Percentiles rank a stretch among this genome's conserved stretches.
Evolutionary conservation across 768 basidiomycete genomes (phyloP).

Genomic region (Phylloporus scabripes): DNA sequence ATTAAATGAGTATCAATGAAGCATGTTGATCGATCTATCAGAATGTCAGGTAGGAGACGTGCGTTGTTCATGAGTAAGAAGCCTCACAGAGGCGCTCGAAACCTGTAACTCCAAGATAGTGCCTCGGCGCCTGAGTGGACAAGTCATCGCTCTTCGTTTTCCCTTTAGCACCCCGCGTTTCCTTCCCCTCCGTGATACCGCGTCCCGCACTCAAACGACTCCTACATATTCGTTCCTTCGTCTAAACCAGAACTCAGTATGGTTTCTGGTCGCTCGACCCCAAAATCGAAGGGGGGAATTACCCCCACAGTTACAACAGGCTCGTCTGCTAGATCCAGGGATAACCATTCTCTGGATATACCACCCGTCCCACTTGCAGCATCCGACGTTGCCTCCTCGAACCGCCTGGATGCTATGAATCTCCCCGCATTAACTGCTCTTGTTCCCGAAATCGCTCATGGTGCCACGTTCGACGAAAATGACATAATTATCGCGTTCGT

Average conservation of each 20-base stretch:
- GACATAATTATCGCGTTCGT: conserved; percentile 19
- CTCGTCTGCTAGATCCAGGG: background rate
- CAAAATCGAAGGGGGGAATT: background rate
- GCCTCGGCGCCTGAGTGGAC: background rate
- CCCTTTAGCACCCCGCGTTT: background rate
- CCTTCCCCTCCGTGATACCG: background rate
- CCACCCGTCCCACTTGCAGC: background rate
- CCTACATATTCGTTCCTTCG: background rate
- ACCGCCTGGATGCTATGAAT: background rate
- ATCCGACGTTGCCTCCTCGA: background rate
- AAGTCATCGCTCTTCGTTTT: background rate
- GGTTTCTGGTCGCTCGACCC: background rate
- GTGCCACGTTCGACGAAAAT: background rate
- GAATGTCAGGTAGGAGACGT: background rate
- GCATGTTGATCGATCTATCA: background rate
- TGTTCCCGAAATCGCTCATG: background rate
- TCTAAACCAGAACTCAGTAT: background rate
- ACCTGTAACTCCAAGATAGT: background rate
- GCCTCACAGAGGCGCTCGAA: background rate
- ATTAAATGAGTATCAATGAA: background rate
- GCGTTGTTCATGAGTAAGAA: background rate
- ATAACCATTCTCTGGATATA: background rate
- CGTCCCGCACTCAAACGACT: no score
- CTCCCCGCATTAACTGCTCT: background rate
- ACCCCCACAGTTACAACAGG: background rate